A percentile compares a stretch with the other conserved stretches of the same genome.
These are phyloP conservation scores for Claviceps quebecensis DNA, from an alignment of 2,329 filamentous ascomycete genomes.

Conservation along the genomic window DNA sequence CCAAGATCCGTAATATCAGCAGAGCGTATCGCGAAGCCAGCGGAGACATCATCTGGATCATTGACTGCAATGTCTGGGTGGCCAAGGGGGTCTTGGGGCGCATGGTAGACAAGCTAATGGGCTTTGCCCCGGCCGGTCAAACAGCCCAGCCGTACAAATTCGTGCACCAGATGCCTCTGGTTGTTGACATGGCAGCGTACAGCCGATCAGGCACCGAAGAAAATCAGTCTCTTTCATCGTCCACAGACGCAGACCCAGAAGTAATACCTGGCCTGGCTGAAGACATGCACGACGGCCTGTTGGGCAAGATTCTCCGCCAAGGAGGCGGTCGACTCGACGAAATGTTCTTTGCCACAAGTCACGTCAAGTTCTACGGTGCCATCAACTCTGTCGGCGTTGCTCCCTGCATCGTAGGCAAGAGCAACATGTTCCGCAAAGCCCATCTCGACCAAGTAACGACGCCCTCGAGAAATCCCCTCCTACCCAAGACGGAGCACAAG, in stretches of 20 bases:
- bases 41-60: conserved; percentile 81
- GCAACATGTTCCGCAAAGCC: conserved; percentile 92
- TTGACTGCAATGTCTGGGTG: conserved; percentile 96
- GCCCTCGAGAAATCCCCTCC: conserved; percentile 29
- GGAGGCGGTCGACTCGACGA: conserved; percentile 82
- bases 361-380: conserved; percentile 94
- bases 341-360: conserved; percentile 82
- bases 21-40: conserved; percentile 79
- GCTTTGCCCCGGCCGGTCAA: conserved; percentile 37
- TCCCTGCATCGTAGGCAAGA: conserved; percentile 91
- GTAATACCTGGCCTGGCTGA: background rate
- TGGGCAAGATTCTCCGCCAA: conserved; percentile 20
- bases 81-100: conserved; percentile 62
- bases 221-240: conserved; percentile 18
- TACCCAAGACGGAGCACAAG: conserved; percentile 26
- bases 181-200: conserved; percentile 52
- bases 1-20: conserved; percentile 97
- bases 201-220: conserved; percentile 9
- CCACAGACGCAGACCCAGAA: conserved; percentile 19
- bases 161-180: conserved; percentile 83
- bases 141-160: conserved; percentile 61
- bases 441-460: conserved; percentile 66
- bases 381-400: conserved; percentile 89
- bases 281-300: conserved; percentile 7
- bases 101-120: conserved; percentile 80